phyloP scores from a whole-genome alignment of 1,284 basidiomycete species.

The Athelia psychrophila region DNA sequence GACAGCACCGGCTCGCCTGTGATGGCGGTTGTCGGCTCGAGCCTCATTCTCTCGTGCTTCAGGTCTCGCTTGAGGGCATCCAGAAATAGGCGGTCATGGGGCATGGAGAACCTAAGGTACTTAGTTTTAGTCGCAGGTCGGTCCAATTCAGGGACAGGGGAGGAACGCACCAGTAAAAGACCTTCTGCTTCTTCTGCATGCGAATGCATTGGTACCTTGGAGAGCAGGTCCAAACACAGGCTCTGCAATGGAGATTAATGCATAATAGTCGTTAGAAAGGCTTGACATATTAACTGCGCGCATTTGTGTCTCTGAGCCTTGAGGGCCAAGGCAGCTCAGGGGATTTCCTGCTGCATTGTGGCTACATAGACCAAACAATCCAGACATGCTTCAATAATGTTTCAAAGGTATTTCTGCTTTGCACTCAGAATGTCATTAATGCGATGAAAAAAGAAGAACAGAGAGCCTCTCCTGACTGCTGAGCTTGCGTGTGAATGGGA shows the following conservation, averaged over 20 bases:
- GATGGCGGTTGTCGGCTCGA: conserved; percentile 77
- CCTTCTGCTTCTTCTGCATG: conserved; percentile 95
- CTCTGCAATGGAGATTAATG: conserved; percentile 47
- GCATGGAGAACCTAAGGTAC: conserved; percentile 68
- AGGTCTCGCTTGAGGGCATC: conserved; percentile 92
- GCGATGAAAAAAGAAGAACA: too few species aligned
- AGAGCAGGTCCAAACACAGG: conserved; percentile 88
- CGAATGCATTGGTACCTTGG: conserved; percentile 93
- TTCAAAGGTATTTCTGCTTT: too few species aligned
- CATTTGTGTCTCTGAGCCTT: too few species aligned
- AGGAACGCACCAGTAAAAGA: conserved; percentile 80
- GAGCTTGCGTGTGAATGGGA: too few species aligned
- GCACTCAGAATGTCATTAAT: too few species aligned
- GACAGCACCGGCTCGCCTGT: conserved; percentile 79
- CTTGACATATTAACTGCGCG: too few species aligned
- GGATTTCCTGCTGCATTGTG: too few species aligned
- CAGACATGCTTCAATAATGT: too few species aligned
- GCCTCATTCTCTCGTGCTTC: conserved; percentile 87
- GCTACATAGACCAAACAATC: too few species aligned
- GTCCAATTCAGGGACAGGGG: background rate
- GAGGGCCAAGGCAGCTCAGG: too few species aligned
- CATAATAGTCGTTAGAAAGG: too few species aligned
- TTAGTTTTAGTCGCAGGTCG: conserved; percentile 22
- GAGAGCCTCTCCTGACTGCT: too few species aligned
- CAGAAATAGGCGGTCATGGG: conserved; percentile 90